phyloP scores from a whole-genome alignment of 768 basidiomycete species.

The Boletus huronensis region DNA sequence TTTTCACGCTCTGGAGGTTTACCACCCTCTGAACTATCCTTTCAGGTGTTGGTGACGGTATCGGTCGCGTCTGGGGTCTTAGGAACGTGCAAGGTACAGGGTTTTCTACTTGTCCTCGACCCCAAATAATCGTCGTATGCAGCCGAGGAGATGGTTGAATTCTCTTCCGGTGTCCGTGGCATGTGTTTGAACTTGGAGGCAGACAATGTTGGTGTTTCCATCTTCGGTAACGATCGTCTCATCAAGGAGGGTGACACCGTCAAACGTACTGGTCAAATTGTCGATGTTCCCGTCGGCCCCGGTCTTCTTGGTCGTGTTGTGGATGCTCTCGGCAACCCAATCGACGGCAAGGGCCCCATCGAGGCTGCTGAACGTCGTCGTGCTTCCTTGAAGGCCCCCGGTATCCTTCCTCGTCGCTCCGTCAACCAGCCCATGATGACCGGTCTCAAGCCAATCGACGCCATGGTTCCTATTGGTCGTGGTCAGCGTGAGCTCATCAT shows the following conservation, averaged over 20 bases:
- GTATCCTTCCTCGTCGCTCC: constrained; percentile 98
- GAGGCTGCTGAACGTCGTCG: constrained; percentile 90
- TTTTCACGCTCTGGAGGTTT: not conserved
- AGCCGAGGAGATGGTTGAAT: constrained; percentile 99
- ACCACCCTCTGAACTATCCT: constrained; percentile 6
- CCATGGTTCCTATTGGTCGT: constrained; percentile 99
- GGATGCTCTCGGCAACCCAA: constrained; percentile 99
- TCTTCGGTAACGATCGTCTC: constrained; percentile 96
- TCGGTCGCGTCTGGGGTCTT: constrained; percentile 98
- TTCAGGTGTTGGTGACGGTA: constrained; percentile 98
- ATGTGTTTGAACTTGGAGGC: constrained; percentile 99
- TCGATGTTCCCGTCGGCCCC: constrained; percentile 98
- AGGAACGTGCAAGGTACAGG: constrained; percentile 91
- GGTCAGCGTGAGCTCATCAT: constrained; percentile 99
- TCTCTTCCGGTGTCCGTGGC: constrained; percentile 99
- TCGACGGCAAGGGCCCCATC: constrained; percentile 99
- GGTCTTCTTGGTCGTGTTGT: constrained; percentile 98
- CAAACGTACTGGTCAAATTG: constrained; percentile 99
- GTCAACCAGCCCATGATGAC: constrained; percentile 99
- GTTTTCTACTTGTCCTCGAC: not conserved
- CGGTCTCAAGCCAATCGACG: constrained; percentile 99
- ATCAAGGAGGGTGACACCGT: constrained; percentile 99
- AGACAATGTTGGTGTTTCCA: constrained; percentile 99
- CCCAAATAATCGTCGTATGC: constrained; percentile 16
- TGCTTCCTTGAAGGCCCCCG: constrained; percentile 97